Evolutionary conservation across 495 filamentous ascomycete genomes (phyloP).

Genomic region (Podospora didyma): DNA sequence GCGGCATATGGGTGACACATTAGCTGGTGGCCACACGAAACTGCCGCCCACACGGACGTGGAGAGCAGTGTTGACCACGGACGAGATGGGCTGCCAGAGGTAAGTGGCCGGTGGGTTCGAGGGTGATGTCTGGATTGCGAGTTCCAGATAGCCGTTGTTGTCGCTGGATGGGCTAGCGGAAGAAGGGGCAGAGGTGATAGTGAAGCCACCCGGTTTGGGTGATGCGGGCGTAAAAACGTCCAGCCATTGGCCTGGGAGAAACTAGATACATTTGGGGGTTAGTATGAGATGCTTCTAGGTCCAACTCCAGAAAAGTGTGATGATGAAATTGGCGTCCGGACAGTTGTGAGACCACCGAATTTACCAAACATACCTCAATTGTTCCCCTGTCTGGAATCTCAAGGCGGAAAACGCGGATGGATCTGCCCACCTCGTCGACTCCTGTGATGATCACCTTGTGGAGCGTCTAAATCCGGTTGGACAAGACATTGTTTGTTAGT

Average conservation of each 20-base stretch:
- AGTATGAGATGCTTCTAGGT: too few relatives aligned
- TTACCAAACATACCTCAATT: constrained; percentile 24
- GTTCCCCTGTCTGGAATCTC: constrained; percentile 19
- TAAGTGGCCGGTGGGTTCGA: constrained; percentile 56
- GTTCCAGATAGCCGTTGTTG: constrained; percentile 30
- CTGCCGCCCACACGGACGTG: constrained; percentile 71
- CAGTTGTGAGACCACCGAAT: too few relatives aligned
- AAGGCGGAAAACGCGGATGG: constrained; percentile 38
- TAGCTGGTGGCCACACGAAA: constrained; percentile 74
- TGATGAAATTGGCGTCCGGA: background rate
- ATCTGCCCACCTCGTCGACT: constrained; percentile 30
- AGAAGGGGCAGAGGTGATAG: constrained; percentile 73
- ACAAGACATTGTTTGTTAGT: background rate
- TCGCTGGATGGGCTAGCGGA: constrained; percentile 22
- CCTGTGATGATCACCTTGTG: constrained; percentile 31
- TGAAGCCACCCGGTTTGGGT: constrained; percentile 74
- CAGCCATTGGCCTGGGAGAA: constrained; percentile 87
- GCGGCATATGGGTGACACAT: constrained; percentile 52
- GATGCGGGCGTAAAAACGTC: constrained; percentile 71
- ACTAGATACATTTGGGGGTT: constrained; percentile 47
- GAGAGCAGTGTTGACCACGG: constrained; percentile 55
- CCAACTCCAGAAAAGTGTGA: too few relatives aligned
- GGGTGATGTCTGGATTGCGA: constrained; percentile 27
- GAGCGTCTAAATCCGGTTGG: constrained; percentile 26
- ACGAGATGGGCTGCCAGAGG: constrained; percentile 56